These are phyloP conservation scores for Fusarium solani-melongenae DNA, from an alignment of 2,329 filamentous ascomycete species.

Conservation along the genomic window DNA sequence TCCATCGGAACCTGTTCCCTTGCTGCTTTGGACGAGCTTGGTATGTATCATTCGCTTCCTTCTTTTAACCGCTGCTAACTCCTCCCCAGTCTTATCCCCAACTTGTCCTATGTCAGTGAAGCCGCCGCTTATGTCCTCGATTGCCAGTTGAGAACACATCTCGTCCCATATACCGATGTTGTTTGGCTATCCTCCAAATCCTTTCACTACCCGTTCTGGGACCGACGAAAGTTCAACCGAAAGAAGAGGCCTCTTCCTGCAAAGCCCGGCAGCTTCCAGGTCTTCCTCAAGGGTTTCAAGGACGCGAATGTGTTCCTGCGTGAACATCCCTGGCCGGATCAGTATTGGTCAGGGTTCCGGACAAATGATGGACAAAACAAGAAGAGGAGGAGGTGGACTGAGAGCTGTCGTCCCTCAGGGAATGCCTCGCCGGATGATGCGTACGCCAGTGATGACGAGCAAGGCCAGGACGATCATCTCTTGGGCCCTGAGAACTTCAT, in stretches of 20 bases:
- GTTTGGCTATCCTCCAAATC: constrained; percentile 95
- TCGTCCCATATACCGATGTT: constrained; percentile 97
- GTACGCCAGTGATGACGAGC: constrained; percentile 72
- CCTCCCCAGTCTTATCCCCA: constrained; percentile 80
- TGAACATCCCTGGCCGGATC: constrained; percentile 97
- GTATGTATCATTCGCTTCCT: constrained; percentile 51
- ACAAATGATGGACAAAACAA: constrained; percentile 74
- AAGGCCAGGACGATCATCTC: constrained; percentile 61
- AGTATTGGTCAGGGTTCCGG: constrained; percentile 78
- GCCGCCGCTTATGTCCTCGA: constrained; percentile 97
- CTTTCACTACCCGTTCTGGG: constrained; percentile 99
- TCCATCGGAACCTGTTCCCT: constrained; percentile 95
- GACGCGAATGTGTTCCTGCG: constrained; percentile 96
- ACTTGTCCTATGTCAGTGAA: constrained; percentile 97
- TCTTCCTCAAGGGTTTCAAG: constrained; percentile 96
- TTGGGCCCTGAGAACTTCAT: constrained; percentile 70
- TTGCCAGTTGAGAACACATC: constrained; percentile 85
- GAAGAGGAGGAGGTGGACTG: constrained; percentile 74
- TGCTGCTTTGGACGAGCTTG: constrained; percentile 97
- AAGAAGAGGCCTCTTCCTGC: constrained; percentile 88
- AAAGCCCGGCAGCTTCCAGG: constrained; percentile 96
- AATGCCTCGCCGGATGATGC: constrained; percentile 66
- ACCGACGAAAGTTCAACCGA: constrained; percentile 86
- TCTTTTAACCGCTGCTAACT: constrained; percentile 18
- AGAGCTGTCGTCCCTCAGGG: constrained; percentile 78